Evolutionary conservation across 768 basidiomycete genomes (phyloP), one percentile per base, ranked within the genome.

Genomic region (Pluteus cervinus): DNA sequence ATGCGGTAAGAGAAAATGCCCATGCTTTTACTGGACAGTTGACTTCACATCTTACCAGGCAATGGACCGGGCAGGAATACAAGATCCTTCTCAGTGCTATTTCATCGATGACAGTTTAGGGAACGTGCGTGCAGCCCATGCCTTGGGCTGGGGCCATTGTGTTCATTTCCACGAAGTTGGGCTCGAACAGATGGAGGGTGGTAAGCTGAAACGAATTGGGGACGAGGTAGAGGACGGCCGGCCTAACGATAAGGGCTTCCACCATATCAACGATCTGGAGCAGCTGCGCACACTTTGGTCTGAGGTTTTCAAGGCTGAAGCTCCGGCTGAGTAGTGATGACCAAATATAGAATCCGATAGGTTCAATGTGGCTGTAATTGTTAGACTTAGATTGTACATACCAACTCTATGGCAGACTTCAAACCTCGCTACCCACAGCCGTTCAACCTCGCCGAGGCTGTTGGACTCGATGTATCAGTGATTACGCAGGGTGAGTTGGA

Each of bases 91-190:
- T 8, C 83, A 76, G 52, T 86, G 81, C 47, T 77, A 79, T 45
- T 91, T 91, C 51, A 57, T 91, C 20, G 88, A 91, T 47, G 88
- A 91, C 54, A 89, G 71, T 47, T 62, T 74, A 50, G 52, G 57
- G 15, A 90, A 91, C 46, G 73, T 90, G 15, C 61, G 74, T 39
- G 76, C 78, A 11, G 88, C 88, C 6, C 67, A 66, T 38, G 57
- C 59, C 12, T 56, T 80, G 8, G 80, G 80, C 2, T 91, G 88
- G 88, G 75, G 68, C 0, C 71, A 73, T 41, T 82, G 81, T 31
- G 84, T 76, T 3, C 81, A 88, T 51, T 90, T 87, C 47, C 76
- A 76, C 46, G 87, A 90, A 57, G 53, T 54, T n/a, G 81, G 79
- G 1, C 47, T 81, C 7, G 73, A 79, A 33, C 63, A 66, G 14